Evolutionary conservation across 345 rosid genomes (phyloP), one percentile per base, ranked within the genome.

Genomic region (Murraya koenigii): DNA sequence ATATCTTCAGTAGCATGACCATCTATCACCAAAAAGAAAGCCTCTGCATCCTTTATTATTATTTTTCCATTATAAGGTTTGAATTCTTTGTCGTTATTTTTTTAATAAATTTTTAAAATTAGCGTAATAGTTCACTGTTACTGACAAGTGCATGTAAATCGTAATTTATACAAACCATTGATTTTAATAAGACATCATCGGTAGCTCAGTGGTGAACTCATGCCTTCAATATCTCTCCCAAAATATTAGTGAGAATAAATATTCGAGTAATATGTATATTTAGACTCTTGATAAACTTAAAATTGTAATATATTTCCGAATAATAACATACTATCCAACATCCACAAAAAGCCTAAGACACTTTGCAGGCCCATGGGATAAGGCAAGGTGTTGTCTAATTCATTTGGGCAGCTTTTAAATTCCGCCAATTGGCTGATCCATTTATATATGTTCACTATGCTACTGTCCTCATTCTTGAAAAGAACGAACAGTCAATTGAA

Each of bases 1-100:
- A 75, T 47, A 36, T 33, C 26, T 20, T 67, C 71, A 67, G 74
- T 30, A 65, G 72, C 61, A 62, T 44, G 71, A 19, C 26, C 69
- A 11, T 54, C 11, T 41, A 74, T 30, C 26, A 39, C 38, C 28
- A 71, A 52, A 15, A 71, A 19, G 11, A 32, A 71, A 52, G 41
- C 44, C 8, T 63, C n/a, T 6, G 1, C 67, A 19, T 11, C 32
- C 2, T 49, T 47, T 4, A 10, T 41, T 41, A 41, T 17, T 52
- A 17, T 47, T 6, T 6, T 69, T 69, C 25, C 30, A 17, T 26
- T 15, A 10, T 22, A 52, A 41, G 14, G 49, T 41, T 15, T 11
- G 49, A 41, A 41, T 41, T 41, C 49, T 41, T 41, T 3, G 13
- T 11, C 49, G 15, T 41, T 41, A 41, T 11, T 41, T 41, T 41